Percentiles rank a stretch among this genome's conserved stretches.
Evolutionary conservation across 1,139 yeast genomes (phyloP).

Genomic region (Hyphopichia khmerensis): DNA sequence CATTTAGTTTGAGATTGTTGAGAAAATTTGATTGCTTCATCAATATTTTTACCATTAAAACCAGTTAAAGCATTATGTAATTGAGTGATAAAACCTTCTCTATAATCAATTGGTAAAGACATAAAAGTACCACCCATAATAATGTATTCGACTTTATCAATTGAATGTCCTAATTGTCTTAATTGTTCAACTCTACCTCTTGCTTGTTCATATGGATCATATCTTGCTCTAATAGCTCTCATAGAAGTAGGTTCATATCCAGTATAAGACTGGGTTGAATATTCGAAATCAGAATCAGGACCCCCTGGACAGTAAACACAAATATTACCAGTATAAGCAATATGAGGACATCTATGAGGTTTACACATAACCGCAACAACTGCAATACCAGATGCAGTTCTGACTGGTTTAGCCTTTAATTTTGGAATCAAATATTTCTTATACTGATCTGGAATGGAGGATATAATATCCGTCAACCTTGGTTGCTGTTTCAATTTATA

Average conservation of each 20-base stretch:
- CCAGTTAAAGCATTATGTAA: slow-evolving; percentile 96
- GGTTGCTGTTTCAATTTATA: slow-evolving; percentile 93
- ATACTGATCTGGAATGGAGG: slow-evolving; percentile 94
- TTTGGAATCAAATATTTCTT: slow-evolving; percentile 89
- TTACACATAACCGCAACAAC: slow-evolving; percentile 99
- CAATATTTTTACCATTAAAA: slow-evolving; percentile 80
- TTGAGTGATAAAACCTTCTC: slow-evolving; percentile 86
- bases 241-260: slow-evolving; percentile 99
- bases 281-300: slow-evolving; percentile 97
- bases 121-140: slow-evolving; percentile 99
- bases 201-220: slow-evolving; percentile 98
- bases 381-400: slow-evolving; percentile 98
- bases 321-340: slow-evolving; percentile 96
- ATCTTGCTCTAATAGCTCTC: slow-evolving; percentile 97
- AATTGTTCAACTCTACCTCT: slow-evolving; percentile 96
- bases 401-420: slow-evolving; percentile 93
- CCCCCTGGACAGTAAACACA: slow-evolving; percentile 99
- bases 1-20: slow-evolving; percentile 96
- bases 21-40: slow-evolving; percentile 86
- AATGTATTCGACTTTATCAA: slow-evolving; percentile 95
- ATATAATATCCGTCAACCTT: slow-evolving; percentile 87
- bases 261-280: slow-evolving; percentile 95
- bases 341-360: slow-evolving; percentile 99
- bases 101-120: slow-evolving; percentile 86
- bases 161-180: slow-evolving; percentile 91